Base-by-base conservation (phyloP, 305 asterid genomes). In the Petunia hybrid region DNA sequence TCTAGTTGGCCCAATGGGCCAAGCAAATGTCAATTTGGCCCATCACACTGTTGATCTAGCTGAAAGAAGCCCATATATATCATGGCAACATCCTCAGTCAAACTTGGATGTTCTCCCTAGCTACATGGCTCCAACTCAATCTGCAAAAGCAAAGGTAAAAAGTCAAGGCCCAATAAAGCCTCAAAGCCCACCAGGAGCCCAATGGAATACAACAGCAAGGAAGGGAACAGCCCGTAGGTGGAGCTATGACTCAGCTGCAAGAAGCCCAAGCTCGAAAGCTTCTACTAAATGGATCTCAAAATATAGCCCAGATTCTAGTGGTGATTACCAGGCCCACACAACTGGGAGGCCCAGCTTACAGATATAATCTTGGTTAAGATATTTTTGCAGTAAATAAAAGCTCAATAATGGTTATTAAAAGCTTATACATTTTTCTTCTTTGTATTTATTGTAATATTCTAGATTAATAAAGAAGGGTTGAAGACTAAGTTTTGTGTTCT, bases 81-180 rank as follows among this genome's bases (percentile, higher is more conserved):
- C 22, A 12, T 48, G 89, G 16, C 91, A 86, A 14, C 82, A 80
- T 0, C 85, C 85, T 1, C 79, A 85, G 0, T 39, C 80, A 76
- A 85, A 87, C 78, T 36, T 48, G 57, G 80, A 77, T 3, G 65
- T 76, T 35, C 35, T 83, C 56, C 99, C 99, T 0, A 94, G 98
- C 85, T 95, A 92, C 81, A 94, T 94, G 99, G 89, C 96, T 83
- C 93, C 95, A 4, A 95, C 99, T 35, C 86, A 91, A 71, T 94
- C 98, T 0, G 97, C 97, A 0, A 94, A 91, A 76, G 95, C 98
- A 1, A 95, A 93, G 87, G 92, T 87, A 31, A 82, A 90, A 2
- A 66, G 77, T 14, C 95, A 87, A 76, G 92, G 92, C 83, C 84
- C 87, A 1, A 4, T 64, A 3, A 92, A 82, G 71, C 88, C 83